phyloP scores from a whole-genome alignment of 2,329 filamentous ascomycete species.

The Lasiodiplodia citricola region DNA sequence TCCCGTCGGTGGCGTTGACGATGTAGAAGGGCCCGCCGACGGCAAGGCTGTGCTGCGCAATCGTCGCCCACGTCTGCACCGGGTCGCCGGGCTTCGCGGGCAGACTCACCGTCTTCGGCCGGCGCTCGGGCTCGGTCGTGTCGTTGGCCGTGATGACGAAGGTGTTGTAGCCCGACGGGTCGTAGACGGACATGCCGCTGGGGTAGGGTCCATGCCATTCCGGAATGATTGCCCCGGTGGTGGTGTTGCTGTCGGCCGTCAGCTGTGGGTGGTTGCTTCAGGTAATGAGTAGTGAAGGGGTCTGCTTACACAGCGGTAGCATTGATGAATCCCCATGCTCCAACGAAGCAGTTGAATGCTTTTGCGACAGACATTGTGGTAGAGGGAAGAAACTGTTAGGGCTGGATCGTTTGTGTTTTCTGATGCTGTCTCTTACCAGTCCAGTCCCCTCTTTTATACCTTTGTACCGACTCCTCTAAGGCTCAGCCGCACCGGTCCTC shows the following conservation, averaged over 20 bases:
- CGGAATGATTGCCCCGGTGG: conserved; percentile 4
- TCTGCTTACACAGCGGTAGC: background rate
- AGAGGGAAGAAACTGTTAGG: too few species aligned
- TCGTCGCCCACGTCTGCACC: background rate
- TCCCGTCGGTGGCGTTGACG: background rate
- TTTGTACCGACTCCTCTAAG: too few species aligned
- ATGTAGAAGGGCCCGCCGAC: conserved; percentile 4
- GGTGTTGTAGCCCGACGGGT: conserved; percentile 5
- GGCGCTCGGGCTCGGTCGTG: conserved; percentile 9
- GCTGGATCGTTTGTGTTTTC: background rate
- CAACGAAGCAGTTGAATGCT: background rate
- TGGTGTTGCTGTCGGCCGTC: conserved; percentile 9
- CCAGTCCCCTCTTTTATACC: background rate
- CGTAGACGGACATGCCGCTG: conserved; percentile 10
- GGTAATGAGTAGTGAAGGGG: background rate
- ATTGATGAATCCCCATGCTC: background rate
- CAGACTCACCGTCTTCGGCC: background rate
- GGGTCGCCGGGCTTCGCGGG: conserved; percentile 1
- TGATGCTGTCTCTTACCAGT: background rate
- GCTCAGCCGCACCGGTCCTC: background rate
- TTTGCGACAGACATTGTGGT: background rate
- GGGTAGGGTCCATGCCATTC: conserved; percentile 14
- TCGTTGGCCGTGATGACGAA: conserved; percentile 15
- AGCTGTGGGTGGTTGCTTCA: background rate
- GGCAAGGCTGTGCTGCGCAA: background rate